Base-by-base conservation (phyloP, 371 early-diverging fungal species). In the Paraphysoderma sedebokerense region DNA sequence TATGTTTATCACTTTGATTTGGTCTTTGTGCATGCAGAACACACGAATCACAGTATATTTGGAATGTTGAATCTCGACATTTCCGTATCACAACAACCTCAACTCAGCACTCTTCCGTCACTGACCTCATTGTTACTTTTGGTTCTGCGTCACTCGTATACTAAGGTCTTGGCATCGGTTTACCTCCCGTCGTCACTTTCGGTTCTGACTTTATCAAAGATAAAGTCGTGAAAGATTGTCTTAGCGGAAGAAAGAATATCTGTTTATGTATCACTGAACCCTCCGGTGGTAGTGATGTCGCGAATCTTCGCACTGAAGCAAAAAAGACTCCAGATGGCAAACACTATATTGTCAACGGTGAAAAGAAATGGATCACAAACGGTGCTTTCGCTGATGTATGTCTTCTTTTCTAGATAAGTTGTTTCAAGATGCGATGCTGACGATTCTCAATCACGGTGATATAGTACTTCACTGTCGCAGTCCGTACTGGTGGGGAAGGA, bases 351-450 rank as follows among this genome's bases (percentile, higher is more conserved):
- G 64, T 82, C 37, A 82, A 82, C 51, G 84, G 85, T 33, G 80
- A 78, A 55, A 86, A 86, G 63, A 84, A 83, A 66, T 79, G 80
- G 70, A 66, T 65, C 49, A 87, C 90, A 49, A 85, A 85, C 57
- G 90, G 90, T 47, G 75, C 74, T 0, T 85, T 76, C 61, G 83
- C 87, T 13, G 82, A 87, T 56, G n/a, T n/a, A n/a, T n/a, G n/a
- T n/a, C n/a, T n/a, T n/a, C n/a, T n/a, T n/a, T n/a, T n/a, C n/a
- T n/a, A n/a, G n/a, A n/a, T n/a, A n/a, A n/a, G n/a, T n/a, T 81
- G 72, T 57, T 81, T 81, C 53, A 74, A 76, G 15, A 70, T 71
- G 23, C 79, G 79, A 63, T 67, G 20, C 58, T 51, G 4, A 24
- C 30, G 12, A 24, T 3, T 37, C 15, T n/a, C 47, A 32, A 34